phyloP scores from a whole-genome alignment of 2,329 filamentous ascomycete genomes.

The Colletotrichum sp. region DNA sequence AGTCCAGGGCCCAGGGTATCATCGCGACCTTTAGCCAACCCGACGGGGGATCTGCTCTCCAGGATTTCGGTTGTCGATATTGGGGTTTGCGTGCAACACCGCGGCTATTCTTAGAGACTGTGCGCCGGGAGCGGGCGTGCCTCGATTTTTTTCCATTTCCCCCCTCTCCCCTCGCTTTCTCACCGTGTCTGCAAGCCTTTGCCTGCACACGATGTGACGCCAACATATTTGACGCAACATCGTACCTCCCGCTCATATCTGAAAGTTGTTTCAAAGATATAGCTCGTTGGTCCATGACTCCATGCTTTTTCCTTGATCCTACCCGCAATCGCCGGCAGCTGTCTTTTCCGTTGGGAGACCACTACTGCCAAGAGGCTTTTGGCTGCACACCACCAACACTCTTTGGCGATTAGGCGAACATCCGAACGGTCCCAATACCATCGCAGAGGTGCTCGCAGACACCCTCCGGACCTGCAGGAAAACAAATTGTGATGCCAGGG shows the following conservation, averaged over 20 bases:
- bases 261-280: conserved; percentile 3
- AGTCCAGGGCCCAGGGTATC: conserved; percentile 14
- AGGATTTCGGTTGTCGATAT: conserved; percentile 20
- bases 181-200: not conserved
- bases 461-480: not conserved
- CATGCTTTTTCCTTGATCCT: not conserved
- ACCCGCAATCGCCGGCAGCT: not conserved
- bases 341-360: not conserved
- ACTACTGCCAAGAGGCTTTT: not conserved
- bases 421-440: not conserved
- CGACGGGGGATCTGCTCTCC: conserved; percentile 19
- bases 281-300: not conserved
- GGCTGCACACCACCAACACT: not conserved
- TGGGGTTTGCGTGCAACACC: conserved; percentile 9
- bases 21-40: conserved; percentile 12
- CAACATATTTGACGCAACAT: conserved; percentile 3
- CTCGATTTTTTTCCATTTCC: not conserved
- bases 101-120: conserved; percentile 18
- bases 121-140: not conserved
- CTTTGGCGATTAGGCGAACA: not conserved
- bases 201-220: conserved; percentile 12
- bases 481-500: not conserved
- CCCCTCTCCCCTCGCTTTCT: not conserved
- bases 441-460: not conserved
- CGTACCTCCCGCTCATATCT: not conserved